These are phyloP conservation scores for Phytophthora pinifolia DNA, from an alignment of 352 stramenopile genomes.

Conservation along the genomic window DNA sequence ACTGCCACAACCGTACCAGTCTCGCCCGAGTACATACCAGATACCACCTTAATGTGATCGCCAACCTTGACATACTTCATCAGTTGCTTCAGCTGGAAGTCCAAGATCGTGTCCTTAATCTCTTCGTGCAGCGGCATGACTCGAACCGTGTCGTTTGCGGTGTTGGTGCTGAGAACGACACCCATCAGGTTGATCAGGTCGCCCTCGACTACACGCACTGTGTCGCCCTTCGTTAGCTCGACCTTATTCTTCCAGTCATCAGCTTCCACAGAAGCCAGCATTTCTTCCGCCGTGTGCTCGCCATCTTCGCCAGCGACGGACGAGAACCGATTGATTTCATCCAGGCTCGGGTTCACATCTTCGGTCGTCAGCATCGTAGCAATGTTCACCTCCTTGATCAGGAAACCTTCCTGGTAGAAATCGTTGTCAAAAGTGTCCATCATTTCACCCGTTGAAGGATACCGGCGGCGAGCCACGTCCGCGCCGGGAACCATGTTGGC, in stretches of 20 bases:
- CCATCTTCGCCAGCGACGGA: conserved; percentile 62
- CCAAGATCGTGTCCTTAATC: conserved; percentile 90
- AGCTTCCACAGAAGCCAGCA: conserved; percentile 70
- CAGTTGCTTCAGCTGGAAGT: conserved; percentile 88
- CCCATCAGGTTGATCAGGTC: conserved; percentile 91
- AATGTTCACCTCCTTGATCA: conserved; percentile 89
- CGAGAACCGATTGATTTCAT: conserved; percentile 90
- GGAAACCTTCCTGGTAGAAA: conserved; percentile 87
- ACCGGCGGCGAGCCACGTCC: conserved; percentile 69
- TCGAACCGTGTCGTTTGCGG: conserved; percentile 83
- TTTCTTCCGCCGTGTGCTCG: conserved; percentile 64
- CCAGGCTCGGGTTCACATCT: conserved; percentile 82
- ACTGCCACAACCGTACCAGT: conserved; percentile 90
- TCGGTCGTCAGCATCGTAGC: conserved; percentile 83
- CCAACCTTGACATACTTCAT: conserved; percentile 93
- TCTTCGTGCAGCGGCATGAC: conserved; percentile 91
- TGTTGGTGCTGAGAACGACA: conserved; percentile 89
- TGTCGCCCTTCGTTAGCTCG: conserved; percentile 88
- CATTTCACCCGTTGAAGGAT: conserved; percentile 78
- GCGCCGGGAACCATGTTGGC: conserved; percentile 58
- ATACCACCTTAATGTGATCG: conserved; percentile 92
- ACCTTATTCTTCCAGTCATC: conserved; percentile 91
- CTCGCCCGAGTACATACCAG: conserved; percentile 87
- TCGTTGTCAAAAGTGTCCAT: conserved; percentile 90
- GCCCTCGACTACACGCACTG: conserved; percentile 86